phyloP scores from a whole-genome alignment of 1,139 yeast species.

The Kazachstania sp. region DNA sequence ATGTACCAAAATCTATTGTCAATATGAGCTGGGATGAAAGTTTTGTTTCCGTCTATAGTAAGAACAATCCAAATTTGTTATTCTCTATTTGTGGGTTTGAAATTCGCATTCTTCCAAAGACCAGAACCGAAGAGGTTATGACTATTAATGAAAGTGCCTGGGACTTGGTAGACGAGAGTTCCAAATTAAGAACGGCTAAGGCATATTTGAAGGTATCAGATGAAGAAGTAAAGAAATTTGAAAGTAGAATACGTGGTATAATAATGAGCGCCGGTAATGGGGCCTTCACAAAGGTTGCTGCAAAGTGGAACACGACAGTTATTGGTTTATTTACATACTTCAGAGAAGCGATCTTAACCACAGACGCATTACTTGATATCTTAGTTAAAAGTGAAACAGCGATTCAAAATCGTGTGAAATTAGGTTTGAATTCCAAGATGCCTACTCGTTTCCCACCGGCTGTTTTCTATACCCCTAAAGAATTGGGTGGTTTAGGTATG shows the following conservation, averaged over 20 bases:
- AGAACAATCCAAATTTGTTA: constrained; percentile 78
- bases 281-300: constrained; percentile 88
- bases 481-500: constrained; percentile 96
- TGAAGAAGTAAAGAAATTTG: constrained; percentile 70
- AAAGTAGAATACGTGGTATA: constrained; percentile 78
- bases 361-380: constrained; percentile 68
- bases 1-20: constrained; percentile 71
- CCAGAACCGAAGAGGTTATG: constrained; percentile 44
- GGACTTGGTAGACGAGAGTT: constrained; percentile 65
- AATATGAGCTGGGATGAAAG: constrained; percentile 75
- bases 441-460: constrained; percentile 99
- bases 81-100: constrained; percentile 96
- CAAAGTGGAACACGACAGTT: constrained; percentile 93
- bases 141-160: constrained; percentile 75
- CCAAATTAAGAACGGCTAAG: constrained; percentile 83
- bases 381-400: constrained; percentile 89
- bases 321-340: constrained; percentile 80
- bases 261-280: constrained; percentile 95
- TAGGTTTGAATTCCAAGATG: constrained; percentile 96
- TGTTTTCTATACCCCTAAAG: constrained; percentile 95
- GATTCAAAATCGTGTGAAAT: constrained; percentile 87
- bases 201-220: constrained; percentile 81
- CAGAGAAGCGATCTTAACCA: constrained; percentile 86
- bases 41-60: constrained; percentile 79
- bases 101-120: constrained; percentile 74